Evolutionary conservation across 2,329 filamentous ascomycete species (phyloP), one percentile per base, ranked within the genome.

Genomic region (Cytospora paraplurivora): DNA sequence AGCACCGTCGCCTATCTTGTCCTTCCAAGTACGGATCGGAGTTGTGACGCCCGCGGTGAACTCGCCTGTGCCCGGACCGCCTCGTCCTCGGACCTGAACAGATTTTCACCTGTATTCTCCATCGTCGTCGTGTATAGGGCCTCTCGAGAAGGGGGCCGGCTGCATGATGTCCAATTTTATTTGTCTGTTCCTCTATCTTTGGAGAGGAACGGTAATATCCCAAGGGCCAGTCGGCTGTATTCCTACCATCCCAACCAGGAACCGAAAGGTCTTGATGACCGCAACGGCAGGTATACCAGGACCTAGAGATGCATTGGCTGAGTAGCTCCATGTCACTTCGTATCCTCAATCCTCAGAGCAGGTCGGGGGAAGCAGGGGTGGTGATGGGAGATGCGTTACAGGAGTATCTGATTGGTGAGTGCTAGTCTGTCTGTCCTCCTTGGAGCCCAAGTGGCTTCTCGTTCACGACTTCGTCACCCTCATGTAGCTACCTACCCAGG

Each of bases 191-290:
- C 27, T 27, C 27, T 21, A 11, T 21, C 21, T 8, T 33, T 33
- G 32, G n/a, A 34, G 51, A 44, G 15, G 21, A 7, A 13, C 12
- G 12, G 44, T 4, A 11, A 21, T 27, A 2, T 27, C 4, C 27
- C 4, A 19, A 10, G 34, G 56, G 27, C 63, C 63, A 63, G 33
- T 65, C 63, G 63, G 63, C 56, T 63, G 27, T n/a, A 12, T 52
- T 59, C 60, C 63, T 56, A 33, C 12, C 19, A 35, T 56, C 41
- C 41, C 19, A 52, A 44, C 41, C 33, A 52, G 8, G 1, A 47
- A 4, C 27, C 4, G 6, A 32, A 54, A 54, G 55, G 59, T 51
- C 59, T 56, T 34, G 13, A 34, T 2, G 17, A 7, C 17, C 7
- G 41, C 41, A 44, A 19, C 13, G 17, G 27, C 27, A 27, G 27